Conservation (phyloP, 352 stramenopile genomes). For the Pythium dissotocum region DNA sequence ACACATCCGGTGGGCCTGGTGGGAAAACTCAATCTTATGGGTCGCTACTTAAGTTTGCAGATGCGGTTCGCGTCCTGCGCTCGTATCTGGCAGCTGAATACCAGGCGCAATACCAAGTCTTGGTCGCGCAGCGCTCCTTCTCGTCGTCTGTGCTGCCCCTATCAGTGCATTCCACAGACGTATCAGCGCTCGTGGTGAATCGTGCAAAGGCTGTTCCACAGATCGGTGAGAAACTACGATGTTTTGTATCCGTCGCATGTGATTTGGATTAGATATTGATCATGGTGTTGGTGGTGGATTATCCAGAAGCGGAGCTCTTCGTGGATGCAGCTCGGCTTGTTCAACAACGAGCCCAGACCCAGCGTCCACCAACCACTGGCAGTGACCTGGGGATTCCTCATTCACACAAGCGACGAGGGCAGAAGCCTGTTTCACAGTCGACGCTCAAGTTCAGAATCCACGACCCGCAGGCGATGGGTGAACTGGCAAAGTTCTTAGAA, state of each 20-base stretch:
- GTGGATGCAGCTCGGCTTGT: conserved; percentile 2
- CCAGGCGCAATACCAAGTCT: conserved; percentile 45
- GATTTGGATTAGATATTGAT: no score
- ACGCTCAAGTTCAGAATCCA: conserved; percentile 20
- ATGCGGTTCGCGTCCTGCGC: conserved; percentile 42
- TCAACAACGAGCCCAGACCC: neutral
- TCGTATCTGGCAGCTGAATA: conserved; percentile 34
- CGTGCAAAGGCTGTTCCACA: conserved; percentile 44
- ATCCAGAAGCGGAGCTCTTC: conserved; percentile 21
- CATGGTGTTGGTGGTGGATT: no score
- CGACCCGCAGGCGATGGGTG: conserved; percentile 13
- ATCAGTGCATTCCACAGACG: conserved; percentile 12
- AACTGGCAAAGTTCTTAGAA: conserved; percentile 15
- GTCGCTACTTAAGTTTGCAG: conserved; percentile 44
- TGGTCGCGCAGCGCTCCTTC: conserved; percentile 20
- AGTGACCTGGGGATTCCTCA: neutral
- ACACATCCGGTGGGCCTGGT: neutral
- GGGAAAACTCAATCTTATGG: neutral
- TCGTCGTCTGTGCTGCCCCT: neutral
- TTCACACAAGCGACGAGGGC: neutral
- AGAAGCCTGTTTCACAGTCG: neutral
- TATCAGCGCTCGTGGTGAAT: conserved; percentile 57
- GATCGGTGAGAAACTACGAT: conserved; percentile 39
- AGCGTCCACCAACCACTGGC: neutral
- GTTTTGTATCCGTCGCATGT: no score